Evolutionary conservation across 2,329 filamentous ascomycete species (phyloP).

Genomic region (Claviceps sp.): DNA sequence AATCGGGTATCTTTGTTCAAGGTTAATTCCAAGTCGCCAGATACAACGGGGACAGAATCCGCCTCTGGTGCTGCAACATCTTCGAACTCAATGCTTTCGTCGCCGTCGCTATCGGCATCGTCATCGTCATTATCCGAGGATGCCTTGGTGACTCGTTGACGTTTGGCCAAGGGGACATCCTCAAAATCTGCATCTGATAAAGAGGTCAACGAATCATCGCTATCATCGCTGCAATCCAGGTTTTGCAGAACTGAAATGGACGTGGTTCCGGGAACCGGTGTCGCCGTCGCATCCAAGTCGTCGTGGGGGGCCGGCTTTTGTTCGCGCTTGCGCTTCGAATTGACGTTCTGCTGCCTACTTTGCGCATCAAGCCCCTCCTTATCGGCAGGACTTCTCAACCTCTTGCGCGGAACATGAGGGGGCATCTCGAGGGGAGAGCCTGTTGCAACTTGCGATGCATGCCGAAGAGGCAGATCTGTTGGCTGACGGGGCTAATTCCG

Average conservation of each 20-base stretch:
- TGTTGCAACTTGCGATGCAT: constrained; percentile 5
- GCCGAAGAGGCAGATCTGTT: constrained; percentile 1
- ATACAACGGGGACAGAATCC: constrained; percentile 32
- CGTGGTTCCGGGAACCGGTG: constrained; percentile 29
- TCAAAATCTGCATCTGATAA: constrained; percentile 45
- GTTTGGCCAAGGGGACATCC: constrained; percentile 27
- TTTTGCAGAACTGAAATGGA: constrained; percentile 28
- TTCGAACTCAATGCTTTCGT: constrained; percentile 40
- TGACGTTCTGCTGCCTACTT: constrained; percentile 11
- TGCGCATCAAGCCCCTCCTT: constrained; percentile 9
- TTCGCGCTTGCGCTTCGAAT: constrained; percentile 6
- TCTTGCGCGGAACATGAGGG: constrained; percentile 54
- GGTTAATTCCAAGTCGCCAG: constrained; percentile 63
- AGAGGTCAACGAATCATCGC: constrained; percentile 36
- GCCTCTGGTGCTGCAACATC: constrained; percentile 53
- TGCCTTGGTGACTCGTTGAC: constrained; percentile 20
- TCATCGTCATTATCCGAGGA: constrained; percentile 13
- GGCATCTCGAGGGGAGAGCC: constrained; percentile 37
- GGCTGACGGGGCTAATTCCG: not conserved
- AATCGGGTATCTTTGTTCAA: constrained; percentile 45
- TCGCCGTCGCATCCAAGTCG: constrained; percentile 39
- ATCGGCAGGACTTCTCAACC: constrained; percentile 35
- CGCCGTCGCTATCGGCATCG: constrained; percentile 8
- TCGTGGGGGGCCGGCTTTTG: constrained; percentile 49
- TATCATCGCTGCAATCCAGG: constrained; percentile 31